Evolutionary conservation across 1,284 basidiomycete genomes (phyloP), one percentile per base, ranked within the genome.

Genomic region (Cryptococcus sp.): DNA sequence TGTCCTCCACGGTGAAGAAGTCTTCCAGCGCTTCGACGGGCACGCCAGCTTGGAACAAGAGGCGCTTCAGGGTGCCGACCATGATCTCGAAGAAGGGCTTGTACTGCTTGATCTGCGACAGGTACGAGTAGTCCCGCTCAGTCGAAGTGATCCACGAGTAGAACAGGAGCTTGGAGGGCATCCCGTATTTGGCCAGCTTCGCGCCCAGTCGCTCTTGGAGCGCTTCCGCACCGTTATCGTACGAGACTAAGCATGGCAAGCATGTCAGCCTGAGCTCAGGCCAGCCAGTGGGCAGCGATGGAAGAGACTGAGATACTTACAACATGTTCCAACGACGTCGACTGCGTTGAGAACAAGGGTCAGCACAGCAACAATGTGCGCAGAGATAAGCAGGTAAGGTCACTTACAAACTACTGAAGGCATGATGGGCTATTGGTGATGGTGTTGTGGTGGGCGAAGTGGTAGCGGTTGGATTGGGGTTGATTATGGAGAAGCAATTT

Each of bases 251-350:
- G 40, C 20, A 25, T 13, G 17, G n/a, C 0, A 5, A 11, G 20
- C 31, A 15, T 6, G 41, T n/a, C 22, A 39, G 17, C 38, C 15
- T 40, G 47, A 15, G 38, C 6, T 10, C 35, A n/a, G 4, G 19
- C 19, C 23, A 13, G 35, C 41, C 50, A 2, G 8, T 35, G 13
- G 31, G 31, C 31, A 35, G 31, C 13, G 31, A 8, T 35, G 10
- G 2, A 8, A 35, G 31, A 35, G 31, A 35, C 49, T 17, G 5
- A 8, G 3, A 8, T 3, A 53, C 61, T 40, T 23, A 65, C 58
- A 64, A 57, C 59, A 64, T 22, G 62, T 66, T 47, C 59, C 66
- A 22, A 68, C 66, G 31, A 68, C 66, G 50, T 62, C 83, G 78
- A 51, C 70, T 70, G 54, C 19, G 17, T 7, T 7, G 13, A 20